These are phyloP conservation scores for Dunaliella sp. DNA, from an alignment of 139 green algal genomes.

Conservation along the genomic window DNA sequence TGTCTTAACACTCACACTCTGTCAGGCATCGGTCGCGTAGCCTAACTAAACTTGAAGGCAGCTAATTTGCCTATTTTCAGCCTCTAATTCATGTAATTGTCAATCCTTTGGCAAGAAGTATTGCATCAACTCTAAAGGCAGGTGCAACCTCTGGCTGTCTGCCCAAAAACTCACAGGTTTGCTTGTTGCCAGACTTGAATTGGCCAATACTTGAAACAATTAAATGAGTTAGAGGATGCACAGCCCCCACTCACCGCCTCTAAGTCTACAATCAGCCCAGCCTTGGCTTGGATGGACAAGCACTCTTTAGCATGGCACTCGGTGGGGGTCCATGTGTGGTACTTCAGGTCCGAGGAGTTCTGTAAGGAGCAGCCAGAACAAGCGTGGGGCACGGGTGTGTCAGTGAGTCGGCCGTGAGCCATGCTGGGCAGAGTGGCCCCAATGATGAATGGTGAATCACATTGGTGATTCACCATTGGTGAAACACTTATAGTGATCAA, in stretches of 20 bases:
- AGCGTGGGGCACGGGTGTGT: background rate
- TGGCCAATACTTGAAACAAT: background rate
- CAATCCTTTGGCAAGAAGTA: background rate
- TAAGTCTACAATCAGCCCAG: constrained; percentile 63
- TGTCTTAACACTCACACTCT: too few species aligned
- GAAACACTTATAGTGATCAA: background rate
- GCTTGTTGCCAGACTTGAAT: background rate
- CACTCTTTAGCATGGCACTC: constrained; percentile 72
- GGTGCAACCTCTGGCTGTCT: background rate
- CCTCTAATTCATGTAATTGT: background rate
- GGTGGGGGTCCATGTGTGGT: constrained; percentile 60
- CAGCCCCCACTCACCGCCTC: constrained; percentile 33
- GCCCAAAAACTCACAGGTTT: background rate
- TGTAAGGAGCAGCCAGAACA: constrained; percentile 12
- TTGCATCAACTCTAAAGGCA: background rate
- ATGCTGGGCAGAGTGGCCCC: background rate
- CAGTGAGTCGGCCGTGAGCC: background rate
- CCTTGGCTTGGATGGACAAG: constrained; percentile 43
- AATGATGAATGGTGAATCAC: background rate
- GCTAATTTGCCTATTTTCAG: background rate
- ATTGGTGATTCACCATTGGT: background rate
- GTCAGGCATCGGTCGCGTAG: too few species aligned
- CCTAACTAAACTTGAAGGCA: too few species aligned
- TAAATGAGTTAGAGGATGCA: background rate
- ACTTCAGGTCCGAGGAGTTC: constrained; percentile 41